phyloP scores from a whole-genome alignment of 2,329 filamentous ascomycete genomes.

The Nigrograna mackinnonii region DNA sequence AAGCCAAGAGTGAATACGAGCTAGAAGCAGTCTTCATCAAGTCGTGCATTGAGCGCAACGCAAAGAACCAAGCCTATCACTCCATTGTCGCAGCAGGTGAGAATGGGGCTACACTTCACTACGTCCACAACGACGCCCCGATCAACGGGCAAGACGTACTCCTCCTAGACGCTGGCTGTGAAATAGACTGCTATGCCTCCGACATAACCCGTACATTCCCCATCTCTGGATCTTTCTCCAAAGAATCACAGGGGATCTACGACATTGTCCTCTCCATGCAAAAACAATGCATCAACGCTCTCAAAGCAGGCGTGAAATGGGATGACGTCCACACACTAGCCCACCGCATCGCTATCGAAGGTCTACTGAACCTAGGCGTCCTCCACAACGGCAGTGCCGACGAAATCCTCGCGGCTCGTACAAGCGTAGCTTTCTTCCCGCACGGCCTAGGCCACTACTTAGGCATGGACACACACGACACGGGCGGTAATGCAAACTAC shows the following conservation, averaged over 20 bases:
- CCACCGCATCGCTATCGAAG: constrained; percentile 80
- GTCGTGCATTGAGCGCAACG: constrained; percentile 73
- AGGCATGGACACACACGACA: constrained; percentile 58
- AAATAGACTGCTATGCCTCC: constrained; percentile 53
- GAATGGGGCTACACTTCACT: constrained; percentile 85
- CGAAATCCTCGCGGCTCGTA: constrained; percentile 48
- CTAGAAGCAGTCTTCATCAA: constrained; percentile 81
- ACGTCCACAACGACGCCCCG: constrained; percentile 60
- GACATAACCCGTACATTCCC: constrained; percentile 87
- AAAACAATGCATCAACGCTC: constrained; percentile 70
- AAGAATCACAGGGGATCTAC: constrained; percentile 62
- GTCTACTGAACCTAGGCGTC: constrained; percentile 75
- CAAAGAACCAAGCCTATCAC: constrained; percentile 83
- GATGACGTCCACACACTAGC: constrained; percentile 80
- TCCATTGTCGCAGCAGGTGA: constrained; percentile 82
- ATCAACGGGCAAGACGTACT: constrained; percentile 71
- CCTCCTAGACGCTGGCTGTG: constrained; percentile 78
- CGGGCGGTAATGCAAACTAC: constrained; percentile 53
- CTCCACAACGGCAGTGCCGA: constrained; percentile 60
- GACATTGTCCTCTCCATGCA: constrained; percentile 88
- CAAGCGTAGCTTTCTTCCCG: constrained; percentile 55
- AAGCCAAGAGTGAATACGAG: constrained; percentile 76
- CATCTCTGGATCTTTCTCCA: constrained; percentile 61
- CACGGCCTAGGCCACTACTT: constrained; percentile 56
- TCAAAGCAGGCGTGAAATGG: constrained; percentile 77